Evolutionary conservation across 495 filamentous ascomycete genomes (phyloP).

Genomic region (Poronia punctata): DNA sequence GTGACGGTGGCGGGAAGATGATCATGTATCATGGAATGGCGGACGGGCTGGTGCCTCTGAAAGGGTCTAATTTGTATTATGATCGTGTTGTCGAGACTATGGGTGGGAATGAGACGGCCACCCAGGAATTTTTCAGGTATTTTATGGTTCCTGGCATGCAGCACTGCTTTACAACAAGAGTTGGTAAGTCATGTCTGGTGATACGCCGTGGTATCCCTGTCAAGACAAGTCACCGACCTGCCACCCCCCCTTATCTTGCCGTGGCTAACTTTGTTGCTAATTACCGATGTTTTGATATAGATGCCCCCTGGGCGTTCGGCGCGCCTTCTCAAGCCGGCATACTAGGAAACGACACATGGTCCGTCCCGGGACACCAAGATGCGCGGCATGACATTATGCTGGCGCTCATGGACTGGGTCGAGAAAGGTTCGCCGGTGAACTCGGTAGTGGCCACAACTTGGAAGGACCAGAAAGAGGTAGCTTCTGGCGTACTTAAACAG

Average conservation of each 20-base stretch:
- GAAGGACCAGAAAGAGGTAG: slow-evolving; percentile 19
- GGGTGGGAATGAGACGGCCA: slow-evolving; percentile 16
- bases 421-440: slow-evolving; percentile 18
- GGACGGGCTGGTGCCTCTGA: slow-evolving; percentile 42
- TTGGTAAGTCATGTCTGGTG: slow-evolving; percentile 2
- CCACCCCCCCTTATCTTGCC: no score
- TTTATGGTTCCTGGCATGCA: slow-evolving; percentile 37
- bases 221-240: no score
- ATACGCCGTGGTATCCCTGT: no score
- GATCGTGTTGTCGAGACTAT: slow-evolving; percentile 32
- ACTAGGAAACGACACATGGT: slow-evolving; percentile 22
- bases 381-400: slow-evolving; percentile 31
- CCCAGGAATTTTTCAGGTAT: slow-evolving; percentile 28
- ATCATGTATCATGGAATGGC: slow-evolving; percentile 47
- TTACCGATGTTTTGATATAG: slow-evolving; percentile 1
- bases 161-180: slow-evolving; percentile 24
- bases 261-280: slow-evolving; percentile 1
- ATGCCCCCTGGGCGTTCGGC: slow-evolving; percentile 36
- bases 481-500: slow-evolving; percentile 27
- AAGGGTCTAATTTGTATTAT: slow-evolving; percentile 38
- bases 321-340: slow-evolving; percentile 20
- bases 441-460: slow-evolving; percentile 35
- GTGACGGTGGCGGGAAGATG: slow-evolving; percentile 36
- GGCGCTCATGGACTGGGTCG: slow-evolving; percentile 9
- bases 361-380: slow-evolving; percentile 38